Evolutionary conservation across 108 stramenopile genomes (phyloP).

Genomic region (Poteriospumella lacustris): DNA sequence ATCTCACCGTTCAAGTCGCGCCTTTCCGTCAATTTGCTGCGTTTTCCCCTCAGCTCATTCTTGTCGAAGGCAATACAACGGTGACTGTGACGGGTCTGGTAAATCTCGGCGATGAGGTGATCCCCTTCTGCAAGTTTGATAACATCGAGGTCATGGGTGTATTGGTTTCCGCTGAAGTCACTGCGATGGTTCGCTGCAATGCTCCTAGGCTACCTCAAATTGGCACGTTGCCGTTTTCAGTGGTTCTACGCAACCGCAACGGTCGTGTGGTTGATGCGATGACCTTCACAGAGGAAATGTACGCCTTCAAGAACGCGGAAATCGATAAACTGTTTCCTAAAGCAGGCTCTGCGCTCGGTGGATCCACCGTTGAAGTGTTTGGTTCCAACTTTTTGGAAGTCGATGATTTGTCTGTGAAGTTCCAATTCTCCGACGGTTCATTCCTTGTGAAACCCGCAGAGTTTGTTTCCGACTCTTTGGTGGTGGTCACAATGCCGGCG

Average conservation of each 20-base stretch:
- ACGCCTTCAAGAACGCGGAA: background rate
- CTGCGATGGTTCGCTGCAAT: background rate
- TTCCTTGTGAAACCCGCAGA: background rate
- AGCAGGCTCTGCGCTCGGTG: slow-evolving; percentile 14
- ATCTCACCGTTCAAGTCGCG: background rate
- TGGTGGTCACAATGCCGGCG: background rate
- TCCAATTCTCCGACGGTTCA: background rate
- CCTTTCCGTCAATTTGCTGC: background rate
- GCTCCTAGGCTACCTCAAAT: background rate
- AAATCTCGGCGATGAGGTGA: background rate
- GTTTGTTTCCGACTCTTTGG: background rate
- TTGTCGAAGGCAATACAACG: background rate
- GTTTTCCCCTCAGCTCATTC: background rate
- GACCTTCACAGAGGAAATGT: background rate
- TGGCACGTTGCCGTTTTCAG: background rate
- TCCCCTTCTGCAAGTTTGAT: slow-evolving; percentile 18
- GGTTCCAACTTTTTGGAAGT: background rate
- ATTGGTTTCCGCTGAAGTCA: background rate
- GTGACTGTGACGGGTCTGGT: background rate
- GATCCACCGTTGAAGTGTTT: background rate
- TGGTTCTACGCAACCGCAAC: background rate
- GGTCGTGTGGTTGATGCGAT: background rate
- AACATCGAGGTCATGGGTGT: background rate
- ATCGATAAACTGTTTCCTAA: background rate
- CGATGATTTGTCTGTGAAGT: background rate